phyloP scores from a whole-genome alignment of 805 yeast species.

The Zygoascus tannicola region DNA sequence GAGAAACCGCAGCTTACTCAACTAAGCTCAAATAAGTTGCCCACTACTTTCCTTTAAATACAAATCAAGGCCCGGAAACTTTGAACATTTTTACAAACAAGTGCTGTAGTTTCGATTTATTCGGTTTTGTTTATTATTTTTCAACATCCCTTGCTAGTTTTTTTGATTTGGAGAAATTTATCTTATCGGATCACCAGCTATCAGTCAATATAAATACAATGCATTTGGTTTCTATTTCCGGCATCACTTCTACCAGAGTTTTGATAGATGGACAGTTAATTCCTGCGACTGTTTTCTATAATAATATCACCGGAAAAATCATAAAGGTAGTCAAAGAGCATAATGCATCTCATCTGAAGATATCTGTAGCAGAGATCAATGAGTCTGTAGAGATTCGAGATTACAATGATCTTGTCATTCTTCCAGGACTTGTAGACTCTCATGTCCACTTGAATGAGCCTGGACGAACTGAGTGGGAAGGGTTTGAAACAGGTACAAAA shows the following conservation, averaged over 20 bases:
- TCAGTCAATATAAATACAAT: too few relatives aligned
- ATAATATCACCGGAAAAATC: constrained; percentile 1
- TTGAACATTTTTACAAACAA: too few relatives aligned
- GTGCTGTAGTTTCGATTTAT: too few relatives aligned
- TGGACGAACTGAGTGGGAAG: constrained; percentile 98
- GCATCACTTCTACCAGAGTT: constrained; percentile 5
- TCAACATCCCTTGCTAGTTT: too few relatives aligned
- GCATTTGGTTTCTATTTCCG: not conserved
- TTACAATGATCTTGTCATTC: constrained; percentile 52
- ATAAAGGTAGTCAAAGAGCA: not conserved
- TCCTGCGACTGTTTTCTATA: constrained; percentile 10
- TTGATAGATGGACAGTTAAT: constrained; percentile 11
- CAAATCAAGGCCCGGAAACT: too few relatives aligned
- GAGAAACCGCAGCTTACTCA: too few relatives aligned
- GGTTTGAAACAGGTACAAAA: constrained; percentile 91
- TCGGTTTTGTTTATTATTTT: too few relatives aligned
- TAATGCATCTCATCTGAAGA: too few relatives aligned
- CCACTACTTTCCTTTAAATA: too few relatives aligned
- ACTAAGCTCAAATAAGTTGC: too few relatives aligned
- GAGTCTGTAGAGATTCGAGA: constrained; percentile 27
- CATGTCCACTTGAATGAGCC: constrained; percentile 96
- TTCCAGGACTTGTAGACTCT: constrained; percentile 90
- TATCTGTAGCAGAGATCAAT: not conserved
- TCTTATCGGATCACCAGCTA: too few relatives aligned
- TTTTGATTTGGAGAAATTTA: too few relatives aligned